Conservation (phyloP, 2,329 filamentous ascomycete species). For the Coniella lustricola region DNA sequence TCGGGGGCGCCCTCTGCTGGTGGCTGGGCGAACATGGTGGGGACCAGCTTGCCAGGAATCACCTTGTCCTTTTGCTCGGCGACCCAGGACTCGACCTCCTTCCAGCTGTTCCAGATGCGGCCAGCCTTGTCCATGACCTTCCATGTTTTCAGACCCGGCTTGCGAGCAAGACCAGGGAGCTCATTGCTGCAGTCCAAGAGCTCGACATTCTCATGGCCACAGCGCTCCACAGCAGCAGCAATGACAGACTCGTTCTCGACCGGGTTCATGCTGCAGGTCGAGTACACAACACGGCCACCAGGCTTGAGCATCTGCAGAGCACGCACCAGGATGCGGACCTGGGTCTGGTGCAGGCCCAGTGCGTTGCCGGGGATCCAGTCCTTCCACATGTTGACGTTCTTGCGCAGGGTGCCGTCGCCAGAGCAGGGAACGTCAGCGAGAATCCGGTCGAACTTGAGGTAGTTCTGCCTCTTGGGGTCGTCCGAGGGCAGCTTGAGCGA, state of each 20-base stretch:
- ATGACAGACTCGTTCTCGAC: constrained; percentile 95
- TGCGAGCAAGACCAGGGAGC: constrained; percentile 69
- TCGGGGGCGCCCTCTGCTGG: constrained; percentile 45
- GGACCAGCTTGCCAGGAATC: constrained; percentile 60
- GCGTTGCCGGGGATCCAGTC: constrained; percentile 88
- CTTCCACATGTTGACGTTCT: constrained; percentile 91
- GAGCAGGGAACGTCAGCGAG: constrained; percentile 95
- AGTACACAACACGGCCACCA: constrained; percentile 91
- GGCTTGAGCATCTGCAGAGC: constrained; percentile 94
- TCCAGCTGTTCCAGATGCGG: constrained; percentile 72
- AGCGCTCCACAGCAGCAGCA: constrained; percentile 79
- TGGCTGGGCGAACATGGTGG: constrained; percentile 75
- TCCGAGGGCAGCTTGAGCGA: constrained; percentile 72
- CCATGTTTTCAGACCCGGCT: constrained; percentile 73
- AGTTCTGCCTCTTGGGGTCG: constrained; percentile 49
- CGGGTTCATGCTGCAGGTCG: constrained; percentile 97
- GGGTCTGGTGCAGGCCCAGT: constrained; percentile 78
- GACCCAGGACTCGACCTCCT: constrained; percentile 67
- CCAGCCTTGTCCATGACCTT: constrained; percentile 84
- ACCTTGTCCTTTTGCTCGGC: constrained; percentile 47
- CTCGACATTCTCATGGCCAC: constrained; percentile 71
- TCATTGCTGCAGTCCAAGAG: constrained; percentile 77
- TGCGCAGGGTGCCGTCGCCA: constrained; percentile 86
- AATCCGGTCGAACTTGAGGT: constrained; percentile 95
- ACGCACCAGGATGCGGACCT: constrained; percentile 82